These are phyloP conservation scores for Russula sp. DNA, from an alignment of 768 basidiomycete genomes.

Conservation along the genomic window DNA sequence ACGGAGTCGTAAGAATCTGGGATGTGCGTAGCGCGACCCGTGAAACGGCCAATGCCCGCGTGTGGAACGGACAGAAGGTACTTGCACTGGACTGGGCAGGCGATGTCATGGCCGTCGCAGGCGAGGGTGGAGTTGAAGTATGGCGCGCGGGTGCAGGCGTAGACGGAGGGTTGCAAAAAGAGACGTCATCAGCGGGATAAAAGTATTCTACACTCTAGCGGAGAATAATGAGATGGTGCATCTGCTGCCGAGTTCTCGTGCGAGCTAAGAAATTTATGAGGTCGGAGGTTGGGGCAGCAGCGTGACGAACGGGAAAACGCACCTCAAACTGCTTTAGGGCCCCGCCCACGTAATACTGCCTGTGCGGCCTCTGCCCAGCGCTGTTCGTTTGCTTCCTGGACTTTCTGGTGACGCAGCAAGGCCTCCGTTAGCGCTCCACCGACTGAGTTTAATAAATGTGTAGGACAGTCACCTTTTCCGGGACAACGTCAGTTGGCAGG, in stretches of 20 bases:
- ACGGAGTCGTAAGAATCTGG: constrained; percentile 73
- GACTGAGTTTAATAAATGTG: neutral
- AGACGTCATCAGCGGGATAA: neutral
- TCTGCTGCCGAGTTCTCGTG: neutral
- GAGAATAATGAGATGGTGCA: neutral
- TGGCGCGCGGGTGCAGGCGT: constrained; percentile 28
- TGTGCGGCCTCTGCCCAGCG: constrained; percentile 20
- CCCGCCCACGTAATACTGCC: constrained; percentile 11
- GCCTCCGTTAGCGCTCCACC: neutral
- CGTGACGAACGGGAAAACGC: neutral
- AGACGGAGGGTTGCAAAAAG: constrained; percentile 21
- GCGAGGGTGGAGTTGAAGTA: constrained; percentile 30
- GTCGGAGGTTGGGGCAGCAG: neutral
- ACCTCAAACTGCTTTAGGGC: constrained; percentile 1
- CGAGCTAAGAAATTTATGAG: neutral
- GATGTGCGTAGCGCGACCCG: constrained; percentile 65
- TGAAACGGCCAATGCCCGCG: constrained; percentile 58
- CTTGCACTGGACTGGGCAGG: constrained; percentile 39
- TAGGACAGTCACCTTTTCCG: constrained; percentile 6
- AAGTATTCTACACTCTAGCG: neutral
- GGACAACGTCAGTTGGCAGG: constrained; percentile 14
- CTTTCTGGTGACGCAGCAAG: constrained; percentile 7
- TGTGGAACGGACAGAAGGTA: constrained; percentile 53
- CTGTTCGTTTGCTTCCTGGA: constrained; percentile 18
- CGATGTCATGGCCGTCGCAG: constrained; percentile 27